Evolutionary conservation across 345 rosid genomes (phyloP), one percentile per base, ranked within the genome.

Genomic region (Eucalyptus curtisii): DNA sequence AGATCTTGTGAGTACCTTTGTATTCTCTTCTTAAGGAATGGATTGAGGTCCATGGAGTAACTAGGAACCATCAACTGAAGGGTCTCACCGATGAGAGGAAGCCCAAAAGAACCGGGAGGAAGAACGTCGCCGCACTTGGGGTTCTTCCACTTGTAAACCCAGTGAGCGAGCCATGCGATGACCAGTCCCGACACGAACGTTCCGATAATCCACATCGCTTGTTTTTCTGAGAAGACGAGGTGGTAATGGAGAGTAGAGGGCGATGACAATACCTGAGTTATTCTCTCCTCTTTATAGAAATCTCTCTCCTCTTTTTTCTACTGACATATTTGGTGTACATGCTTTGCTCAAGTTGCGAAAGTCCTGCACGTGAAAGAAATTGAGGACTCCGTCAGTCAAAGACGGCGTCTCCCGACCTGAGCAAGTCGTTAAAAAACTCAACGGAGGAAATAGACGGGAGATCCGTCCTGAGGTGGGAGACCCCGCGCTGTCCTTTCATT

Each of bases 81-180:
- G 55, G 90, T 88, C 88, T 92, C 93, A 4, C 94, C 94, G 33
- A 91, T 87, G 79, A 91, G 80, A 42, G 93, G 94, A 31, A 91
- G 86, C n/a, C 92, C 92, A 15, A 87, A 80, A 5, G 93, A 91
- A 37, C 92, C 92, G 0, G 93, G 93, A 87, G 93, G 94, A 64
- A 92, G 92, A 15, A 33, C 79, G 6, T 90, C 92, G 4, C 45
- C 64, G 87, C 87, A 87, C 42, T 48, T 86, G 5, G 91, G 89
- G 52, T 92, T 92, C 88, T 88, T 91, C 92, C 93, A 90, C 59
- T 71, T 80, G 81, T 81, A 87, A 22, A 55, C n/a, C 88, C 92
- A 92, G 76, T n/a, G 31, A 6, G 86, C 87, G 37, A 87, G 17
- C 79, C n/a, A 31, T 1, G 53, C 59, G 37, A 91, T 40, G 10